These are phyloP conservation scores for Plantago major DNA, from an alignment of 257 asterid species.

Conservation along the genomic window DNA sequence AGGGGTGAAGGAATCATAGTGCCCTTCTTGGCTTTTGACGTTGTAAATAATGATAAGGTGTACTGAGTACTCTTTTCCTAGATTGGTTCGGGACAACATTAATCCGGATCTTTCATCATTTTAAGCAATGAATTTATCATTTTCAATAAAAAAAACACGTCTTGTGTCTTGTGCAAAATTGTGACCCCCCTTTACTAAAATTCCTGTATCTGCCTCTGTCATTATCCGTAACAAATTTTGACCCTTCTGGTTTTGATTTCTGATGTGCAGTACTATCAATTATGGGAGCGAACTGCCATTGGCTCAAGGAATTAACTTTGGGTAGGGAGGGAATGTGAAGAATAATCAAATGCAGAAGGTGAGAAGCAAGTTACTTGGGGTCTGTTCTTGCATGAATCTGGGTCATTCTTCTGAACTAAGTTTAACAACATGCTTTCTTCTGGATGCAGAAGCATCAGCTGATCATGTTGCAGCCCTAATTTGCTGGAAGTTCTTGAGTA, in stretches of 20 bases:
- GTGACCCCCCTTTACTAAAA: no score
- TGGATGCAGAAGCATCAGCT: slow-evolving; percentile 11
- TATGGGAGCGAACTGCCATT: slow-evolving; percentile 73
- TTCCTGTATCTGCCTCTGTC: no score
- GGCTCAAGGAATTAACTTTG: slow-evolving; percentile 88
- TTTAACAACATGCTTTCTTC: slow-evolving; percentile 2
- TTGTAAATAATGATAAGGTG: no score
- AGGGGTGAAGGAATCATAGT: no score
- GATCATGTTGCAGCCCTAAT: slow-evolving; percentile 5
- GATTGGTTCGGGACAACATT: no score
- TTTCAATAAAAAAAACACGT: no score
- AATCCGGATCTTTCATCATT: no score
- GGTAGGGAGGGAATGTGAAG: slow-evolving; percentile 24
- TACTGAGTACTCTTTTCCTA: no score
- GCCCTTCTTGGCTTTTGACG: no score
- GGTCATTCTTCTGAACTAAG: background rate
- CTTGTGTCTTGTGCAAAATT: no score
- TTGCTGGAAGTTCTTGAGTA: background rate
- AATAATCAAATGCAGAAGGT: slow-evolving; percentile 11
- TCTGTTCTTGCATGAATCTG: background rate
- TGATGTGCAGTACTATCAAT: slow-evolving; percentile 61
- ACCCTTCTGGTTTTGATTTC: slow-evolving; percentile 9
- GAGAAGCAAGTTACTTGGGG: background rate
- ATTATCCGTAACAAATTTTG: slow-evolving; percentile 15
- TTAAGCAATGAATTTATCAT: no score